Conservation (phyloP, 2,329 filamentous ascomycete genomes). For the Lecanoromycetidae sp. region DNA sequence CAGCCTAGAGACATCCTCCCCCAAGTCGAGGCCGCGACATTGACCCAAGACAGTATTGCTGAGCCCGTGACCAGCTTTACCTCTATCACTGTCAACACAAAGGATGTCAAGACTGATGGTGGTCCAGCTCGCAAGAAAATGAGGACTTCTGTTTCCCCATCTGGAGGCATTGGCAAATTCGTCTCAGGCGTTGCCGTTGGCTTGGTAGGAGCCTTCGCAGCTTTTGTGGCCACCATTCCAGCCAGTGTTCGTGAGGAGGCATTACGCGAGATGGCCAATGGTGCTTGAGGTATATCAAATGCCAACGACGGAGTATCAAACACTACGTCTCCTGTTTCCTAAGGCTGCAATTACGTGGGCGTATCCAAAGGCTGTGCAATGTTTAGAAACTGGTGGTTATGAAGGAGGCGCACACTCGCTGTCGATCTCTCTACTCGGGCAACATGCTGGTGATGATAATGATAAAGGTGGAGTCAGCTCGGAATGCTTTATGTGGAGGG, state of each 20-base stretch:
- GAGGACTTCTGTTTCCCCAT: slow-evolving; percentile 5
- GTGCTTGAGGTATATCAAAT: neutral
- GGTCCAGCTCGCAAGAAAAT: slow-evolving; percentile 15
- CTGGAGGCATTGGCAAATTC: slow-evolving; percentile 13
- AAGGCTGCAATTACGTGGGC: neutral
- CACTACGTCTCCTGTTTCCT: neutral
- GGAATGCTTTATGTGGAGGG: neutral
- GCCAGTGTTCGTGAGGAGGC: slow-evolving; percentile 16
- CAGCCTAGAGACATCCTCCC: slow-evolving; percentile 1
- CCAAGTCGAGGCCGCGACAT: neutral
- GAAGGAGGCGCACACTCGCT: neutral
- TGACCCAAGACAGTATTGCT: neutral
- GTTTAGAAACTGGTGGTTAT: too few species aligned
- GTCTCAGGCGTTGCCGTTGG: slow-evolving; percentile 15
- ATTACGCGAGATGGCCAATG: slow-evolving; percentile 12
- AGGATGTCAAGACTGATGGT: neutral
- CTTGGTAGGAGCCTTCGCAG: slow-evolving; percentile 13
- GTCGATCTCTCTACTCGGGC: neutral
- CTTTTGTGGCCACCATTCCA: slow-evolving; percentile 16
- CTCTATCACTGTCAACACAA: neutral
- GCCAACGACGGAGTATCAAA: too few species aligned
- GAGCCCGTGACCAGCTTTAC: neutral
- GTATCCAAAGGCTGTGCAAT: too few species aligned
- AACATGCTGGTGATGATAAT: neutral
- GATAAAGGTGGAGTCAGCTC: neutral